These are phyloP conservation scores for Pichia norvegensis DNA, from an alignment of 1,139 yeast genomes.

Conservation along the genomic window DNA sequence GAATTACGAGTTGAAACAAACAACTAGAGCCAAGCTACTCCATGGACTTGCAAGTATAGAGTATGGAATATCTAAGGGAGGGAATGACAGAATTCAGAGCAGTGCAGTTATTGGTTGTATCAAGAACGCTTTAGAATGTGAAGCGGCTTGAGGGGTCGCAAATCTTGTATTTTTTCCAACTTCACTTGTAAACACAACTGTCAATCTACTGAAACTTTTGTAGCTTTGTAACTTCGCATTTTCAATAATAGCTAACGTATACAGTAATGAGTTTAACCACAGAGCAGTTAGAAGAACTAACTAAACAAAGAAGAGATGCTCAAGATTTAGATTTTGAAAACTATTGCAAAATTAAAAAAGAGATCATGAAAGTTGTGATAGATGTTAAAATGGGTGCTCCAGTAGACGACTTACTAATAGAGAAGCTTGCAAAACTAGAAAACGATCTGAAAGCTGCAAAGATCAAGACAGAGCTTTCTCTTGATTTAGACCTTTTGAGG, in stretches of 20 bases:
- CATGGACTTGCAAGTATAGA: conserved; percentile 79
- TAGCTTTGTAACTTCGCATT: not conserved
- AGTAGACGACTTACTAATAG: conserved; percentile 14
- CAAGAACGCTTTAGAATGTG: conserved; percentile 45
- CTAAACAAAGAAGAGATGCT: conserved; percentile 23
- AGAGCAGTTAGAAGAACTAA: conserved; percentile 15
- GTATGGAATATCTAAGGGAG: conserved; percentile 86
- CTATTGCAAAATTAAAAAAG: conserved; percentile 19
- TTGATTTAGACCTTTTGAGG: conserved; percentile 18
- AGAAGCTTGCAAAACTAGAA: conserved; percentile 13
- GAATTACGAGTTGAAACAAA: conserved; percentile 53
- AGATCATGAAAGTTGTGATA: conserved; percentile 15
- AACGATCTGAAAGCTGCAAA: conserved; percentile 15
- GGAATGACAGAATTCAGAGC: conserved; percentile 82
- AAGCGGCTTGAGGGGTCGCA: conserved; percentile 7
- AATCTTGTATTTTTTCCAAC: not conserved
- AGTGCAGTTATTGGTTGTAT: conserved; percentile 88
- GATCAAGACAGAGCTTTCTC: conserved; percentile 15
- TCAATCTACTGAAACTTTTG: not conserved
- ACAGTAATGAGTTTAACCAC: not conserved
- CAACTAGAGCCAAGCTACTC: conserved; percentile 55
- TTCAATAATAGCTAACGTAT: not conserved
- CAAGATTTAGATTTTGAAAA: conserved; percentile 25
- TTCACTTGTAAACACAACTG: too few species aligned
- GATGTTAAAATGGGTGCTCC: conserved; percentile 13